Evolutionary conservation across 164 flowering plant genomes (phyloP), one percentile per base, ranked within the genome.

Genomic region (Malania oleifera): DNA sequence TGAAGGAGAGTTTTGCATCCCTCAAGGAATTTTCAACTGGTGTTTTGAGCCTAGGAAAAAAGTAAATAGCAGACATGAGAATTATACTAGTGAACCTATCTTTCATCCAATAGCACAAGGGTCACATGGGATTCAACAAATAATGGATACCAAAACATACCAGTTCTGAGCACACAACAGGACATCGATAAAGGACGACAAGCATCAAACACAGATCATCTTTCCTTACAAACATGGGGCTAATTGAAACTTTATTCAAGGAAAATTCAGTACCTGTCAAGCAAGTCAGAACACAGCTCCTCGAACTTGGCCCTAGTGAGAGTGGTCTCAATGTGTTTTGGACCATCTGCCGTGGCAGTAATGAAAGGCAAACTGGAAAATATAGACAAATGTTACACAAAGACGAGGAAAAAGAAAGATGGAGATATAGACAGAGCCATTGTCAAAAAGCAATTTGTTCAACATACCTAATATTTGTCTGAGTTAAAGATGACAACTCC

Each of bases 291-390:
- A 69, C 95, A 87, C 66, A 91, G 52, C 40, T 87, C 97, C 71
- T 91, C 96, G 64, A 91, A 91, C 58, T 87, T 87, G 50, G 82
- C 95, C 66, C 93, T 82, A 28, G 97, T 84, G 34, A 91, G 63
- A 50, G 95, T 89, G 17, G 90, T 80, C 55, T 89, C 92, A 35
- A 89, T 89, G 70, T 89, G 91, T 53, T 86, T 89, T 31, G 96
- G 91, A 12, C 95, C 95, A 70, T 84, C 91, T 0, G 84, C 83
- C 18, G 95, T 89, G 20, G 95, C 91, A 48, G 95, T 85, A 45
- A 85, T 79, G 75, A 86, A 86, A 25, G 96, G 96, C 67, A 89
- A 71, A 60, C 96, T 90, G 76, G 26, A 67, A 71, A 52, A 51
- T 35, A 49, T 27, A 46, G 56, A 15, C 28, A 22, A 26, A 4